Evolutionary conservation across 495 filamentous ascomycete species (phyloP), one percentile per base, ranked within the genome.

Genomic region (Paragyromitra xinjiangensis): DNA sequence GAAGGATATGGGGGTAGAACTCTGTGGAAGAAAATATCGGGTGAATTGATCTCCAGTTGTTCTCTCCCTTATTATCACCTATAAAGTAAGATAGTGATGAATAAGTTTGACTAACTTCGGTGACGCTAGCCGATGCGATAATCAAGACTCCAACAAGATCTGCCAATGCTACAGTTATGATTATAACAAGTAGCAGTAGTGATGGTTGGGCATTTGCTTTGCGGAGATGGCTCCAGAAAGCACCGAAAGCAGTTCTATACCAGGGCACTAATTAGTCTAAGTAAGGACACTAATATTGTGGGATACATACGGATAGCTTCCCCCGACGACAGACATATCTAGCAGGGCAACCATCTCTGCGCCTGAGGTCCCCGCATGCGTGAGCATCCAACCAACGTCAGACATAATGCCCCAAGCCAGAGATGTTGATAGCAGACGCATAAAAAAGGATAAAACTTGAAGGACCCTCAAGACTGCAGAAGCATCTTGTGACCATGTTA

Each of bases 301-400:
- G 50, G n/a, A 53, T 53, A 53, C 50, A 11, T 53, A 53, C 50
- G 50, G 50, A 53, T 24, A 53, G 24, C n/a, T 19, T 53, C 50
- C 50, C 50, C 50, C 50, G 24, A 22, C 6, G 8, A 22, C 4
- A 6, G 50, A 53, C 50, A 53, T 24, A 19, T 53, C 50, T 24
- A 53, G 50, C 50, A 53, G 50, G 19, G 50, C 19, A 53, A 53
- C 50, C 50, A 53, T 53, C 6, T 53, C 50, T 24, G 50, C 6
- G 8, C 50, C 19, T 6, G 50, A 19, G 3, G 50, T 19, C 50
- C 50, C 50, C 6, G 0, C n/a, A 22, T 53, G 6, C 6, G 8
- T 24, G 50, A 53, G 16, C 6, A 53, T 53, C 50, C 50, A 53
- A n/a, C 50, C 50, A 3, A 53, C 7, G 19, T 53, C 50, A 22